Evolutionary conservation across 2,329 filamentous ascomycete genomes (phyloP).

Genomic region (Microdochium bolleyi): DNA sequence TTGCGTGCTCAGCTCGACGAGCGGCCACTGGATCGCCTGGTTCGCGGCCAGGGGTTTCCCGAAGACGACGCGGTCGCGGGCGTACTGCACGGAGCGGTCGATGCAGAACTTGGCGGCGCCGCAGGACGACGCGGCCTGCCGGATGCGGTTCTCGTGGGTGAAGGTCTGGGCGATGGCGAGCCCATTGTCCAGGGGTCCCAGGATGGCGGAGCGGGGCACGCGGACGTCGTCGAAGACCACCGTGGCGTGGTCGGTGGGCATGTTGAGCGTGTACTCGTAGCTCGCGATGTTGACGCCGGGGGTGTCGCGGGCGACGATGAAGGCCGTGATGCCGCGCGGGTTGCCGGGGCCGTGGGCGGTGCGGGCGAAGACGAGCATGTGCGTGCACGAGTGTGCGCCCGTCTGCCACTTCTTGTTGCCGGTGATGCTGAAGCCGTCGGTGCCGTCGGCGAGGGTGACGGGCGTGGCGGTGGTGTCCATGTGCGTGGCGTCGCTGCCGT

Average conservation of each 20-base stretch:
- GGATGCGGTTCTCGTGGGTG: conserved; percentile 57
- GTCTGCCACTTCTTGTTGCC: conserved; percentile 60
- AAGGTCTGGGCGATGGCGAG: conserved; percentile 57
- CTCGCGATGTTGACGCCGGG: conserved; percentile 45
- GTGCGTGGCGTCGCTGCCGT: conserved; percentile 56
- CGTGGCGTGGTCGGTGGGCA: conserved; percentile 59
- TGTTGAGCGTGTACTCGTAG: conserved; percentile 59
- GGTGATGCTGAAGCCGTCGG: conserved; percentile 42
- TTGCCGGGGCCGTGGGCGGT: conserved; percentile 45
- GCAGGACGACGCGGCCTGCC: conserved; percentile 54
- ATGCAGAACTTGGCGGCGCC: conserved; percentile 54
- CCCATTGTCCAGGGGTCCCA: conserved; percentile 44
- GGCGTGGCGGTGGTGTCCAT: conserved; percentile 46
- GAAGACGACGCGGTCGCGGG: conserved; percentile 44
- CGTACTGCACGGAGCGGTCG: conserved; percentile 47
- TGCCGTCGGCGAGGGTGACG: conserved; percentile 30
- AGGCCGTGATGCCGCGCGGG: conserved; percentile 50
- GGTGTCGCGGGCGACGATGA: conserved; percentile 45
- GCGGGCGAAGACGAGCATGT: conserved; percentile 54
- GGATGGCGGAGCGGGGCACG: conserved; percentile 41
- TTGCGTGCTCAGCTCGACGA: conserved; percentile 55
- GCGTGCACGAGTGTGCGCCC: conserved; percentile 52
- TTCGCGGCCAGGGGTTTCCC: conserved; percentile 48
- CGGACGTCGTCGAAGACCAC: conserved; percentile 48
- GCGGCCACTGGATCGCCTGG: conserved; percentile 56